phyloP scores from a whole-genome alignment of 2,329 filamentous ascomycete species.

The Fusarium sp. region DNA sequence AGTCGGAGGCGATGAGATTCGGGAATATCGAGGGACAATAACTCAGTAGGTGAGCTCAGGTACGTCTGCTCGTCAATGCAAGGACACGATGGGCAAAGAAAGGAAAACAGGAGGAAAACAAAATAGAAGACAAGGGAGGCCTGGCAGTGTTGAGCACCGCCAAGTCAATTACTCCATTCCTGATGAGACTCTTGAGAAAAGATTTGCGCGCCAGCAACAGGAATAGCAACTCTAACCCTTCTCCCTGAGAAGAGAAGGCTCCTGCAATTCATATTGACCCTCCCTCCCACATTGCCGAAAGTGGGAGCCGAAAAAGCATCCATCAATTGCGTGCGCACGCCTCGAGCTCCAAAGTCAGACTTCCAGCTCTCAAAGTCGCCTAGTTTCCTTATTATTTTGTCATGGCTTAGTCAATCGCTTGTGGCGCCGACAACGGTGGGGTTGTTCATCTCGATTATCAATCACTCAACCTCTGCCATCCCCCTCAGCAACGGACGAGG shows the following conservation, averaged over 20 bases:
- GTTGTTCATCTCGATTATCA: constrained; percentile 26
- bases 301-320: constrained; percentile 6
- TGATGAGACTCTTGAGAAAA: background rate
- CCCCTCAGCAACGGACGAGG: constrained; percentile 10
- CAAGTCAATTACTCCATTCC: background rate
- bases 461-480: constrained; percentile 19
- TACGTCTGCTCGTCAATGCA: background rate
- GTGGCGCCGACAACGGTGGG: constrained; percentile 14
- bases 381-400: constrained; percentile 6
- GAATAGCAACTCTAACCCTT: background rate
- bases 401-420: constrained; percentile 12
- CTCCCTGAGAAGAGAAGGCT: background rate
- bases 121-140: background rate
- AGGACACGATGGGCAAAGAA: background rate
- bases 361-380: background rate
- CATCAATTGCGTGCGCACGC: constrained; percentile 10
- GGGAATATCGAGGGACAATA: background rate
- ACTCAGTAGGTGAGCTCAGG: background rate
- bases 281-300: constrained; percentile 1
- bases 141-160: background rate
- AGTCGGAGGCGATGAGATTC: constrained; percentile 2
- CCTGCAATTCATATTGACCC: background rate
- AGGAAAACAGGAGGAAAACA: background rate
- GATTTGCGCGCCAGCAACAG: background rate
- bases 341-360: background rate